Conservation (phyloP, 1,139 yeast genomes). For the Pneumocystis carinii region DNA sequence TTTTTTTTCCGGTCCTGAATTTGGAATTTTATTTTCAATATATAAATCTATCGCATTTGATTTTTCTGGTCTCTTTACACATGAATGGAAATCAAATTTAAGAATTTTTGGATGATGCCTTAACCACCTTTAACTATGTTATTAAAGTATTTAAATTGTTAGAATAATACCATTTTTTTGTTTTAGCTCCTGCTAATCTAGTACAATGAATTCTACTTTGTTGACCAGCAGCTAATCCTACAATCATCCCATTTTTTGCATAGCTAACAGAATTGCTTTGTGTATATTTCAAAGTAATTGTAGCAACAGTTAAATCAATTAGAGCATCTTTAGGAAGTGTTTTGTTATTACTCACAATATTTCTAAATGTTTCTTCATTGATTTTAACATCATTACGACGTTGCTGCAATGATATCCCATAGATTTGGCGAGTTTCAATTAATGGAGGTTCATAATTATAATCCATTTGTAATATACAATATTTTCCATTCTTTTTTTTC, state of each 20-base stretch:
- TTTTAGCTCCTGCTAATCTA: conserved; percentile 96
- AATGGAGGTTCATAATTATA: conserved; percentile 78
- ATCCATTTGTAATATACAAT: conserved; percentile 74
- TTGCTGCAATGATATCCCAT: conserved; percentile 88
- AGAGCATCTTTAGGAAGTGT: conserved; percentile 80
- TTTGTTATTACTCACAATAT: conserved; percentile 77
- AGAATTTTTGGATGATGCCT: conserved; percentile 94
- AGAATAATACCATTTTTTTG: conserved; percentile 66
- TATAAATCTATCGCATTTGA: conserved; percentile 91
- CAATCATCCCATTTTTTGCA: conserved; percentile 97
- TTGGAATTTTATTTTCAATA: conserved; percentile 84
- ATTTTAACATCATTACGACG: conserved; percentile 96
- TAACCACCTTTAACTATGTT: conserved; percentile 40
- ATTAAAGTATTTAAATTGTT: not conserved
- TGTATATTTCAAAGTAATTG: conserved; percentile 90
- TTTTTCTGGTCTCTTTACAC: conserved; percentile 96
- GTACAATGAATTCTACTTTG: conserved; percentile 98
- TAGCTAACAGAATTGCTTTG: conserved; percentile 97
- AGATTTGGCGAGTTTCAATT: conserved; percentile 83
- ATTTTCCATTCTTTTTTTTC: conserved; percentile 93
- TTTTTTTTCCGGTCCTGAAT: conserved; percentile 77
- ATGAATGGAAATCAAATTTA: conserved; percentile 92
- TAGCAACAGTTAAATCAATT: conserved; percentile 87
- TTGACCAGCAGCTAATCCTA: conserved; percentile 98
- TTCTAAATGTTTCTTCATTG: conserved; percentile 75